Base-by-base conservation (phyloP, 257 asterid genomes). In the Salvia rosmarinus region DNA sequence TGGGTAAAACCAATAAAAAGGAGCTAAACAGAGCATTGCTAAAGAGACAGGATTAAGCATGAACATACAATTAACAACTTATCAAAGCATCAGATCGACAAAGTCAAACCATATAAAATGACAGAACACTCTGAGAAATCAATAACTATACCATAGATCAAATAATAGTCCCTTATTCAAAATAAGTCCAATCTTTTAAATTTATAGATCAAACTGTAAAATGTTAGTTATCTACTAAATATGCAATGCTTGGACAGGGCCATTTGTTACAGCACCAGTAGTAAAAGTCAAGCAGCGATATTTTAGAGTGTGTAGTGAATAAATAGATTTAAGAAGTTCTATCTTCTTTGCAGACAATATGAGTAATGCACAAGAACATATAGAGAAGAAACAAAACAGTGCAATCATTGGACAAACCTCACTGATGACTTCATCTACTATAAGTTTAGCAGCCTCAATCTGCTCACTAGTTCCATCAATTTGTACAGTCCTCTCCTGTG, bases 391-490 rank as follows among this genome's bases (percentile, higher is more conserved):
- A 11, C 57, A 63, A 47, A 68, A 13, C 2, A 9, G 32, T 35
- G 64, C 79, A 75, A 83, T 57, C 57, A 72, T 46, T 44, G 23
- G 47, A 80, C 90, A 90, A 88, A 93, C 98, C 98, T 90, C 98
- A 73, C 91, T 83, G 71, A 76, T 93, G 58, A 89, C 98, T 86
- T 93, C 98, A 70, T 81, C 73, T 50, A 93, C 89, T 82, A 89
- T 71, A 67, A 74, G 84, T 77, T 89, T 93, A 19, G 98, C 98
- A 81, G 84, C 82, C 77, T 93, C 98, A 78, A 93, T 87, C 82
- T 90, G 95, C 55, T 93, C 98, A 68, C 83, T 84, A 34, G 91
- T 80, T 42, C 98, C 97, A 54, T 93, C 97, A 76, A 93, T 93
- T 73, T 93, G 98, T 13, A 90, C 85, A 0, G 97, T 93, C 79